phyloP scores from a whole-genome alignment of 768 basidiomycete species.

The Infundibulicybe gibba region DNA sequence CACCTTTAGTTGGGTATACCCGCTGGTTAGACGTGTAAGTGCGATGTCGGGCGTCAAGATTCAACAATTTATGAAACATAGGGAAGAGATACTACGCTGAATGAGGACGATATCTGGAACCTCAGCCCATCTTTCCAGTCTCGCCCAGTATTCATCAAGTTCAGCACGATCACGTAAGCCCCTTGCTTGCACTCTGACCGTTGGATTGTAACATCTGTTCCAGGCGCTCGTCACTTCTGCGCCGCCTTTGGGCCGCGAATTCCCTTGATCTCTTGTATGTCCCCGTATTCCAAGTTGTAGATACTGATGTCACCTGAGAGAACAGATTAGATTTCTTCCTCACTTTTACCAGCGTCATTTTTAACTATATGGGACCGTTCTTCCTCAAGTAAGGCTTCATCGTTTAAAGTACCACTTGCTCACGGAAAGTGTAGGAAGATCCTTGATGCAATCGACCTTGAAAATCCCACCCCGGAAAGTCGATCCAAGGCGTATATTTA shows the following conservation, averaged over 20 bases:
- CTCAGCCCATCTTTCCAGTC: conserved; percentile 69
- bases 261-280: conserved; percentile 40
- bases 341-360: conserved; percentile 64
- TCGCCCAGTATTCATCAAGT: conserved; percentile 58
- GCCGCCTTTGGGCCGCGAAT: conserved; percentile 40
- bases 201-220: conserved; percentile 2
- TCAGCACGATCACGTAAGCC: conserved; percentile 32
- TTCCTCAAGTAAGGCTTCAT: conserved; percentile 64
- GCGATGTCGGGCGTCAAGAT: neutral
- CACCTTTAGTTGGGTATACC: conserved; percentile 69
- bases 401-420: conserved; percentile 5
- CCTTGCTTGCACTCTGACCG: neutral
- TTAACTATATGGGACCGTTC: conserved; percentile 81
- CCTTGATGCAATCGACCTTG: conserved; percentile 27
- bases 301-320: neutral
- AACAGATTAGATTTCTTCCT: conserved; percentile 59
- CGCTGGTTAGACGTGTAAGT: conserved; percentile 49
- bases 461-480: conserved; percentile 42
- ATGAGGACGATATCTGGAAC: conserved; percentile 70
- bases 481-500: conserved; percentile 70
- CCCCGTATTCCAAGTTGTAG: conserved; percentile 7
- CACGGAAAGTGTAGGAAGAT: conserved; percentile 29
- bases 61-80: conserved; percentile 5
- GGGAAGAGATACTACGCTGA: conserved; percentile 52
- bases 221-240: conserved; percentile 36